A percentile compares a stretch with the other conserved stretches of the same genome.
Evolutionary conservation across 108 stramenopile species (phyloP).

Genomic region (Discostella pseudostelligera): DNA sequence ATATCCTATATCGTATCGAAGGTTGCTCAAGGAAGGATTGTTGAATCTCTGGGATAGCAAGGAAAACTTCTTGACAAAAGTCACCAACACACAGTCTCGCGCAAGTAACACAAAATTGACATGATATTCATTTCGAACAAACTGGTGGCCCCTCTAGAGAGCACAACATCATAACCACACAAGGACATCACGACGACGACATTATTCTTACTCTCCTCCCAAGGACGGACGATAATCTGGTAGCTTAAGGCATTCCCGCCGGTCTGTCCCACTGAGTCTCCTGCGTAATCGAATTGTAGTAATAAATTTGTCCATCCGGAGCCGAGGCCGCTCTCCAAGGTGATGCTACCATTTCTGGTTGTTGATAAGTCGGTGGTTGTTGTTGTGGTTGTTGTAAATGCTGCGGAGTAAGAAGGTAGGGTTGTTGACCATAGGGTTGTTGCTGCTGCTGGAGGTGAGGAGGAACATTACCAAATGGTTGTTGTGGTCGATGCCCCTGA

Average conservation of each 20-base stretch:
- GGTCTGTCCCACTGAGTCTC: slow-evolving; percentile 91
- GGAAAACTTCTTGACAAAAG: too few species aligned
- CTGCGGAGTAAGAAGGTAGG: not conserved
- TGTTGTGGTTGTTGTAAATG: slow-evolving; percentile 19
- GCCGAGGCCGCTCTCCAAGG: slow-evolving; percentile 69
- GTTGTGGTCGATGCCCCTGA: not conserved
- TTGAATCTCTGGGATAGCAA: too few species aligned
- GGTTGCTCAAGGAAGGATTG: too few species aligned
- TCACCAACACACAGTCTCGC: too few species aligned
- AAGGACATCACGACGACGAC: too few species aligned
- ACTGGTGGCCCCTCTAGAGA: too few species aligned
- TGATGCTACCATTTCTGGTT: slow-evolving; percentile 31
- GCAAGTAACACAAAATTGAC: too few species aligned
- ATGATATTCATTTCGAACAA: too few species aligned
- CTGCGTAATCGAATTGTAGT: slow-evolving; percentile 84
- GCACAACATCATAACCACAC: too few species aligned
- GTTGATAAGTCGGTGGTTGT: slow-evolving; percentile 13
- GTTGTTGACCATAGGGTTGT: slow-evolving; percentile 8
- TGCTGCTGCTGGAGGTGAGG: not conserved
- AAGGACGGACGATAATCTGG: too few species aligned
- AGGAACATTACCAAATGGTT: too few species aligned
- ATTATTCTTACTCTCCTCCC: not conserved
- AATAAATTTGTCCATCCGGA: slow-evolving; percentile 85
- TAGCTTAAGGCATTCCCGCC: slow-evolving; percentile 68
- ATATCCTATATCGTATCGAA: too few species aligned